Base-by-base conservation (phyloP, 2,329 filamentous ascomycete species). In the Diaporthe vaccinii region DNA sequence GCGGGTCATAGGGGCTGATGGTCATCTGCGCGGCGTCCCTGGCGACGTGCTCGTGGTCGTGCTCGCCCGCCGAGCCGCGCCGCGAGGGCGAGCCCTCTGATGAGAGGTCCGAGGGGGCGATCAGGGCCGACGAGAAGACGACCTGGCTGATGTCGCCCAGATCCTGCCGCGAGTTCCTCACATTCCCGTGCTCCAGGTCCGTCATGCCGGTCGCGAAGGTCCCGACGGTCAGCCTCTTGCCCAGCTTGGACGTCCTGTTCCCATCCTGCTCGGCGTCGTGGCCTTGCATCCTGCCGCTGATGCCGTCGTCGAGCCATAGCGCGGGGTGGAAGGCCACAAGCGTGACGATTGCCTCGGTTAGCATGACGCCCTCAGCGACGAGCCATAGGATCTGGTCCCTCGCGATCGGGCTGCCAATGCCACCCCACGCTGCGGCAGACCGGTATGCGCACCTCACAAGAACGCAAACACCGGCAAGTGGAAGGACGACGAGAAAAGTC, bases 311-410 rank as follows among this genome's bases (percentile, higher is more conserved):
- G 10, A 79, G 41, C 61, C 79, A 80, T 20, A 79, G 12, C 6
- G 80, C 79, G 0, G 82, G 82, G 71, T 83, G 82, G 41, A 80
- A 80, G 5, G 77, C 77, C 17, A 79, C 78, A 17, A 83, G 74
- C 14, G 78, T 79, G 22, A 81, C 74, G 15, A 83, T 75, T 4
- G 81, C 80, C 62, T 80, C 79, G 8, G 79, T 79, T 12, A 82
- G 78, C 49, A 82, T 77, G 31, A 82, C 76, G 28, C 80, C 80
- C n/a, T 83, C 82, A 8, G 82, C 77, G 0, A 78, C 79, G 14
- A 80, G 74, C 58, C 82, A 83, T 7, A 82, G 68, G 25, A 78
- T 76, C 49, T 81, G 79, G 58, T 78, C 79, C 44, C 76, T 78
- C 25, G 78, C 81, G 15, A 78, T 76, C 28, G 74, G 71, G 10